Evolutionary conservation across 1,284 basidiomycete genomes (phyloP), one percentile per base, ranked within the genome.

Genomic region (Ceratobasidium sp.): DNA sequence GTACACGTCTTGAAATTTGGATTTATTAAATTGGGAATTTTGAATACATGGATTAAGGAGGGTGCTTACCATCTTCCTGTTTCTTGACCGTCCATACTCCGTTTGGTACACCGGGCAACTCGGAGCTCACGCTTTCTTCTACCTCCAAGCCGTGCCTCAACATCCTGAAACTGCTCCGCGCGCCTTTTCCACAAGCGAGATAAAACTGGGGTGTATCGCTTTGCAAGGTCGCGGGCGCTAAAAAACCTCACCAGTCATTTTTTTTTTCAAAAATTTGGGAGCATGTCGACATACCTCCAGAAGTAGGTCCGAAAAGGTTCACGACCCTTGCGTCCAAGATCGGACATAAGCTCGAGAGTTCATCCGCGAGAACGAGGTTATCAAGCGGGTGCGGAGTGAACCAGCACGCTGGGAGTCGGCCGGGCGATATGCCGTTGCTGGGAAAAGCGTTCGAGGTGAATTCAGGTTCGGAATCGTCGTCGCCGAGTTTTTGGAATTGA

Each of bases 61-160:
- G n/a, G 20, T 15, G 54, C 91, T 82, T 80, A 93, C 95, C 95
- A 46, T 96, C 93, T 84, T 95, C 93, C 69, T 88, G 91, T 57
- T 93, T 86, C 85, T 97, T 97, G 10, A 95, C 94, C 0, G 97
- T 98, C 97, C 97, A 99, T 0, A 98, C 96, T 0, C 95, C 95
- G 81, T 96, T 98, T 0, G 97, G 97, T 77, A 97, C 96, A 87
- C 96, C 96, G 0, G 96, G 96, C 67, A 99, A 86, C 79, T 96
- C 95, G 7, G 96, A 97, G 83, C 93, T 96, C 79, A 98, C 96
- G 33, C 94, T 92, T 82, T 97, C 96, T 80, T 95, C 94, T 0
- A 98, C 94, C 81, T 99, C 96, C 33, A 99, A 86, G 78, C 97
- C 97, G 85, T 98, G 96, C 74, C 95, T 90, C 77, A 99, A 86